Percentiles rank a stretch among this genome's conserved stretches.
Conservation (phyloP, 2,329 filamentous ascomycete genomes). For the Coleophoma cylindrospora region DNA sequence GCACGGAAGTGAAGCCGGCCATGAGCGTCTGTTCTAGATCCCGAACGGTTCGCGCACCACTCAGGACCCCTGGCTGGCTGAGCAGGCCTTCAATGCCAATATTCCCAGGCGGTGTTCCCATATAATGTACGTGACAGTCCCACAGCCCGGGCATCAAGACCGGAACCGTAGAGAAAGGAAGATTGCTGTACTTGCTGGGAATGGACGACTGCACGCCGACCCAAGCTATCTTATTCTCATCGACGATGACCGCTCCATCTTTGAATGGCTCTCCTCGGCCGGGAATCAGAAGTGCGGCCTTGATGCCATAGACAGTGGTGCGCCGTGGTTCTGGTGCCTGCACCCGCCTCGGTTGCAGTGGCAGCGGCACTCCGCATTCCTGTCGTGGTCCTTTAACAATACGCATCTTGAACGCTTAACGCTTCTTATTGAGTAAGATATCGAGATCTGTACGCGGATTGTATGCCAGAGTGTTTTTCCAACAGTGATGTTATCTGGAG, state of each 20-base stretch:
- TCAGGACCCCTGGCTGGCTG: conserved; percentile 21
- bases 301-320: conserved; percentile 2
- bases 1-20: conserved; percentile 44
- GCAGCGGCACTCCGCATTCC: too few relatives aligned
- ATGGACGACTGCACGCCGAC: conserved; percentile 28
- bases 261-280: conserved; percentile 36
- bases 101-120: conserved; percentile 25
- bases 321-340: too few relatives aligned
- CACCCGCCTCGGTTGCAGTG: too few relatives aligned
- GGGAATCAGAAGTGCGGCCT: conserved; percentile 36
- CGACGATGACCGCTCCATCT: conserved; percentile 33
- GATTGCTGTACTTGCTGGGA: conserved; percentile 26
- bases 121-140: conserved; percentile 46
- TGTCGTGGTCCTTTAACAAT: too few relatives aligned
- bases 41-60: conserved; percentile 34
- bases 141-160: conserved; percentile 47
- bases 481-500: too few relatives aligned
- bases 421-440: too few relatives aligned
- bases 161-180: conserved; percentile 29
- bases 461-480: too few relatives aligned
- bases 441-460: too few relatives aligned
- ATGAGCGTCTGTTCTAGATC: conserved; percentile 37
- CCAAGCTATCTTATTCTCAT: conserved; percentile 33
- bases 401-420: too few relatives aligned
- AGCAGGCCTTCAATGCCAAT: neutral